phyloP scores from a whole-genome alignment of 441 rosid species.

The Corymbia calophylla region DNA sequence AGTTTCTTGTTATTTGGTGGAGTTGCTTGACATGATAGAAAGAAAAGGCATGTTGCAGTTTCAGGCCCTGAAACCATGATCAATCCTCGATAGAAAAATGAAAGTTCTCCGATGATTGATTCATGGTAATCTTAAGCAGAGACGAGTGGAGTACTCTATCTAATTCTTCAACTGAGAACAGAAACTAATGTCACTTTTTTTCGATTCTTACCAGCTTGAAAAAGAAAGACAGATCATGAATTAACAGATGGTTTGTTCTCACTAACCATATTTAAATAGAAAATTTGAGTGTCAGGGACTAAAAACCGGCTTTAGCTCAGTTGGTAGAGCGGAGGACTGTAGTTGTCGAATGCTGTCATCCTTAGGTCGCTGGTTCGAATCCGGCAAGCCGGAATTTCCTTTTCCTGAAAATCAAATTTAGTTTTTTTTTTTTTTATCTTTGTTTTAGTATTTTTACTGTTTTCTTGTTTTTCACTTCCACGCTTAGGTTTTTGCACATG shows the following conservation, averaged over 20 bases:
- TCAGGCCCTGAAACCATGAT: background rate
- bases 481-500: background rate
- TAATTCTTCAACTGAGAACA: background rate
- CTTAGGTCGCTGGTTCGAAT: background rate
- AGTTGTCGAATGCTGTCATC: background rate
- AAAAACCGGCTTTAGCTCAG: background rate
- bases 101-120: background rate
- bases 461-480: background rate
- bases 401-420: background rate
- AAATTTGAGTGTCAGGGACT: fast-evolving
- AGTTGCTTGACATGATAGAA: background rate
- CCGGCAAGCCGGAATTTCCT: background rate
- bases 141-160: background rate
- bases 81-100: background rate
- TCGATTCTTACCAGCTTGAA: background rate
- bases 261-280: fast-evolving
- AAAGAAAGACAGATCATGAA: background rate
- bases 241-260: fast-evolving
- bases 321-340: background rate
- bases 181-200: background rate
- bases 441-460: background rate
- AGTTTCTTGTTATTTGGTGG: background rate
- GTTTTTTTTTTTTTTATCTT: background rate
- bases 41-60: background rate
- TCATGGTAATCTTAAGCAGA: background rate